Percentiles rank a stretch among this genome's conserved stretches.
Conservation (phyloP, 2,329 filamentous ascomycete genomes). For the Hymenoscyphus salicellus region DNA sequence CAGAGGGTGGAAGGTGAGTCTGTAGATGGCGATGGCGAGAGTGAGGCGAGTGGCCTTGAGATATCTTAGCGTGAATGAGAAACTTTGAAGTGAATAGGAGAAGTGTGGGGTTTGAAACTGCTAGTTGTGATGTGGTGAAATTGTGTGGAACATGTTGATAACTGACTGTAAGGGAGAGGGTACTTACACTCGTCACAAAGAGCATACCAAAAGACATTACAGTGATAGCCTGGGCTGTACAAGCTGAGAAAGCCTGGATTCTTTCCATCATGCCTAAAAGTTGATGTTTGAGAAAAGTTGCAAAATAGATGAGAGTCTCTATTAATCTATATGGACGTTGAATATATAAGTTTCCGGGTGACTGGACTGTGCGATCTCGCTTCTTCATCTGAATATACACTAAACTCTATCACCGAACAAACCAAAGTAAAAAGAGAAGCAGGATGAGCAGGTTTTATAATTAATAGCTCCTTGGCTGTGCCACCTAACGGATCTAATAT, state of each 20-base stretch:
- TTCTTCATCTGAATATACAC: not conserved
- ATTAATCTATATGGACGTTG: not conserved
- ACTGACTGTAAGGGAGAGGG: no score
- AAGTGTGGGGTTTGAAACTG: not conserved
- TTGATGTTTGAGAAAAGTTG: not conserved
- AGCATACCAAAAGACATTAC: not conserved
- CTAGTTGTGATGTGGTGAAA: no score
- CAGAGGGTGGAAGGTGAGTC: conserved; percentile 4
- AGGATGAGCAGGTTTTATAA: not conserved
- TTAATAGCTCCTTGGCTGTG: not conserved
- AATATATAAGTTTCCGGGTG: not conserved
- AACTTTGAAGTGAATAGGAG: not conserved
- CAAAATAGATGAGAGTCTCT: not conserved
- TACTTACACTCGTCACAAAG: not conserved
- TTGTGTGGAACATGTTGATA: no score
- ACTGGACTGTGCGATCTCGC: not conserved
- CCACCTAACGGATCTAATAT: not conserved
- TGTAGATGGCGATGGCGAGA: not conserved
- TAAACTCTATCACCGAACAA: not conserved
- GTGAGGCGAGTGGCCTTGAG: not conserved
- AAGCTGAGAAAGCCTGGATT: not conserved
- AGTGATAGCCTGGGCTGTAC: not conserved
- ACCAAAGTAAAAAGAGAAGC: not conserved
- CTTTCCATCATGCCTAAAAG: not conserved
- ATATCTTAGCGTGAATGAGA: not conserved